These are phyloP conservation scores for Lonicera japonica DNA, from an alignment of 129 eudicot species.

Conservation along the genomic window DNA sequence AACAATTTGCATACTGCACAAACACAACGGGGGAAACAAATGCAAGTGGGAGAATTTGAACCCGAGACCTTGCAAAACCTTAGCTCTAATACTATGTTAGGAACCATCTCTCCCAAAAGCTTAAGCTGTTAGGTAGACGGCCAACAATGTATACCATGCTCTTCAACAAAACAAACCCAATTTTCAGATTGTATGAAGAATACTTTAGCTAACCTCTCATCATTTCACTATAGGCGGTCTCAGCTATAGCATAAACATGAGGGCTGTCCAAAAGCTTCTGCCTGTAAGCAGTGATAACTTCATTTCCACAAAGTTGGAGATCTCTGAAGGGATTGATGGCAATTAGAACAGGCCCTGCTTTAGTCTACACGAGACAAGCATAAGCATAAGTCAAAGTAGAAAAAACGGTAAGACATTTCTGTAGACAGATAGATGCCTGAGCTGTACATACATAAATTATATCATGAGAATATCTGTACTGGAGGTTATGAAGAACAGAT, in stretches of 20 bases:
- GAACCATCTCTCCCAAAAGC: too few relatives aligned
- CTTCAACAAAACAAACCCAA: neutral
- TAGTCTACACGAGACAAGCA: constrained; percentile 50
- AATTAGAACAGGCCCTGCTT: constrained; percentile 77
- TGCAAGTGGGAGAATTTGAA: too few relatives aligned
- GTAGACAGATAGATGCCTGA: constrained; percentile 9
- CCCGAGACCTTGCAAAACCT: too few relatives aligned
- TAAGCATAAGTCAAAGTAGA: constrained; percentile 8
- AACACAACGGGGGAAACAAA: too few relatives aligned
- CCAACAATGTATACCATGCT: too few relatives aligned
- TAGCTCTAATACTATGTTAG: too few relatives aligned
- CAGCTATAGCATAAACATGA: constrained; percentile 70
- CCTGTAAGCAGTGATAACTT: constrained; percentile 56
- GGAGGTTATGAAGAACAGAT: constrained; percentile 80
- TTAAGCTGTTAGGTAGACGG: too few relatives aligned
- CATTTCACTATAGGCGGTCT: constrained; percentile 66
- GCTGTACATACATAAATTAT: constrained; percentile 62
- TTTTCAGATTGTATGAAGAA: neutral
- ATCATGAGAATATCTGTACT: constrained; percentile 66
- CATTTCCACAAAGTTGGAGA: constrained; percentile 49
- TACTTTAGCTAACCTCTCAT: constrained; percentile 47
- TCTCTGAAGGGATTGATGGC: constrained; percentile 92
- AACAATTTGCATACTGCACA: too few relatives aligned
- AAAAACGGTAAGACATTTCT: neutral
- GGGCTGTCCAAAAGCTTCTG: constrained; percentile 82